Evolutionary conservation across 768 basidiomycete genomes (phyloP).

Genomic region (Lepiota venenata): DNA sequence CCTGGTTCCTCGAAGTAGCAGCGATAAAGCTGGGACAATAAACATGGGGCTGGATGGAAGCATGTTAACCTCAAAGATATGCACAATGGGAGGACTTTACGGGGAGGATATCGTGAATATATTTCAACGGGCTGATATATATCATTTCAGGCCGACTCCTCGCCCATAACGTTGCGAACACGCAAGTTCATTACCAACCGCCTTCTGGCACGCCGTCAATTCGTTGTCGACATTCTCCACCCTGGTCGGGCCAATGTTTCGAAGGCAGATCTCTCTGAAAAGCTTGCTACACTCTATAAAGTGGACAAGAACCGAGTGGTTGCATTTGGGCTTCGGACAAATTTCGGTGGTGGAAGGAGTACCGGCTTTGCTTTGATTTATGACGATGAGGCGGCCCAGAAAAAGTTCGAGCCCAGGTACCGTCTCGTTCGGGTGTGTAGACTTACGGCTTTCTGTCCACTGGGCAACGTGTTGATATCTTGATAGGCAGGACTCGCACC

Average conservation of each 20-base stretch:
- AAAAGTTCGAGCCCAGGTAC: conserved; percentile 96
- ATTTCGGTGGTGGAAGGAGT: conserved; percentile 97
- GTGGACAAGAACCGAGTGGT: conserved; percentile 87
- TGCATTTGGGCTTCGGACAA: conserved; percentile 91
- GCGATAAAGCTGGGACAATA: neutral
- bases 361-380: conserved; percentile 98
- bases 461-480: conserved; percentile 7
- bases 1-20: conserved; percentile 6
- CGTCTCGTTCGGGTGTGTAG: conserved; percentile 87
- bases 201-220: conserved; percentile 93
- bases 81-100: conserved; percentile 4
- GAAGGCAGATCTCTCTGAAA: conserved; percentile 87
- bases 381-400: conserved; percentile 92
- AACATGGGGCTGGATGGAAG: neutral
- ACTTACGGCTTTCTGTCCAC: neutral
- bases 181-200: conserved; percentile 99
- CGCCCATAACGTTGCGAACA: conserved; percentile 93
- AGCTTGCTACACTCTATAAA: conserved; percentile 93
- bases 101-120: neutral
- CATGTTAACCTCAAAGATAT: neutral
- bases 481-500: conserved; percentile 59
- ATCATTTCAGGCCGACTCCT: conserved; percentile 61
- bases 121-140: conserved; percentile 5
- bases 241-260: conserved; percentile 95
- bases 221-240: conserved; percentile 92